A percentile compares a stretch with the other conserved stretches of the same genome.
phyloP scores from a whole-genome alignment of 2,329 filamentous ascomycete species.

The Claviceps sorghi region DNA sequence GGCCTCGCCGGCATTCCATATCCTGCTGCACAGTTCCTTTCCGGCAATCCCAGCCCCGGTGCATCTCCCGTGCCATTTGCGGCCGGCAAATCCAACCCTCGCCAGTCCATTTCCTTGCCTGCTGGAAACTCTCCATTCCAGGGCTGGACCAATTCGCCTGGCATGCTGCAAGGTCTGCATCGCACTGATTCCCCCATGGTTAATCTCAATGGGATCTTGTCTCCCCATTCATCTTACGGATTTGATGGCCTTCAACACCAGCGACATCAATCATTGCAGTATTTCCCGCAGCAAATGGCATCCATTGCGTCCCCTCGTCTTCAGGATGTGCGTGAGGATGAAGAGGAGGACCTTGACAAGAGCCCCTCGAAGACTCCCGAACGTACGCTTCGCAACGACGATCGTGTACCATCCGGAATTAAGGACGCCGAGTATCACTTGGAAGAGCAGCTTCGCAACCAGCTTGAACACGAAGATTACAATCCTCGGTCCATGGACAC shows the following conservation, averaged over 20 bases:
- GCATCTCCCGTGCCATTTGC: constrained; percentile 61
- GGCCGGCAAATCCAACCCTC: constrained; percentile 47
- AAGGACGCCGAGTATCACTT: constrained; percentile 77
- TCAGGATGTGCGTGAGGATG: constrained; percentile 60
- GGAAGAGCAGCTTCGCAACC: constrained; percentile 63
- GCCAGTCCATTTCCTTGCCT: constrained; percentile 57
- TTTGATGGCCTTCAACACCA: constrained; percentile 39
- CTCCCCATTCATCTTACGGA: constrained; percentile 50
- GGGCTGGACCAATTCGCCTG: constrained; percentile 42
- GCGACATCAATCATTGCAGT: constrained; percentile 45
- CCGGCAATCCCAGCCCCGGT: constrained; percentile 47
- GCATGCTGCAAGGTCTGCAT: constrained; percentile 37
- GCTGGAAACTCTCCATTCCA: constrained; percentile 52
- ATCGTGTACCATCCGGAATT: constrained; percentile 73
- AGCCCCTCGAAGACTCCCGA: constrained; percentile 42
- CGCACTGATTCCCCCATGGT: constrained; percentile 48
- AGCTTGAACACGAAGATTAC: constrained; percentile 66
- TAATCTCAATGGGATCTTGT: constrained; percentile 41
- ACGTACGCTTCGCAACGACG: constrained; percentile 31
- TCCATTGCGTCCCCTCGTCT: constrained; percentile 45
- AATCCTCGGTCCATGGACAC: constrained; percentile 37
- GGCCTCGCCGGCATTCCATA: constrained; percentile 40
- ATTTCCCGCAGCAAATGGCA: constrained; percentile 39
- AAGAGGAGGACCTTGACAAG: constrained; percentile 49
- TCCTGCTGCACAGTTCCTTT: constrained; percentile 40